These are phyloP conservation scores for Coemansia sp. DNA, from an alignment of 371 early-diverging fungal genomes.

Conservation along the genomic window DNA sequence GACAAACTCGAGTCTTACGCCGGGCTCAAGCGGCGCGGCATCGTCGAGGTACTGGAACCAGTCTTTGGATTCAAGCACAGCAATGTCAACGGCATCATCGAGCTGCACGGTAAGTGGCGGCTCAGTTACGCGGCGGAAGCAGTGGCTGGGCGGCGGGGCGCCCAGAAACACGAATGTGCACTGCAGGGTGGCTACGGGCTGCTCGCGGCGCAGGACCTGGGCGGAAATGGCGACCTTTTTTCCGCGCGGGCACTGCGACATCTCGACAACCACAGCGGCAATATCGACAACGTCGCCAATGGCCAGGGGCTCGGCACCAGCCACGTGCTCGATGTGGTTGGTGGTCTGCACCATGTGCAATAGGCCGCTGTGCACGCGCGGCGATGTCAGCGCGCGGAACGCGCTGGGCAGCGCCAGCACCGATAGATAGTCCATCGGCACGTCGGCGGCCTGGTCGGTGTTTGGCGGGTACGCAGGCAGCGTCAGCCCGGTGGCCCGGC, in stretches of 20 bases:
- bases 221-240: conserved; percentile 86
- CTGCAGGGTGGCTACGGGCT: conserved; percentile 24
- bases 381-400: conserved; percentile 11
- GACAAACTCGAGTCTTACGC: conserved; percentile 74
- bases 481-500: conserved; percentile 10
- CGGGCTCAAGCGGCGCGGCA: conserved; percentile 62
- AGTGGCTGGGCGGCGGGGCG: conserved; percentile 65
- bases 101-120: conserved; percentile 72
- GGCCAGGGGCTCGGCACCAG: conserved; percentile 57
- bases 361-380: conserved; percentile 1
- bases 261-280: conserved; percentile 37
- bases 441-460: conserved; percentile 16
- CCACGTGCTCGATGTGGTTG: conserved; percentile 1
- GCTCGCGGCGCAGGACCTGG: conserved; percentile 27
- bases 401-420: conserved; percentile 22
- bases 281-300: conserved; percentile 79
- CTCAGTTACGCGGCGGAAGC: conserved; percentile 65
- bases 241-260: conserved; percentile 56
- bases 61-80: conserved; percentile 85
- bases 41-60: conserved; percentile 81
- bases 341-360: conserved; percentile 20
- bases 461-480: conserved; percentile 29
- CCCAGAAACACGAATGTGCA: conserved; percentile 87
- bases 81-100: conserved; percentile 63
- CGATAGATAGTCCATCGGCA: conserved; percentile 32